Evolutionary conservation across 108 stramenopile species (phyloP).

Genomic region (Skeletonema grethae): DNA sequence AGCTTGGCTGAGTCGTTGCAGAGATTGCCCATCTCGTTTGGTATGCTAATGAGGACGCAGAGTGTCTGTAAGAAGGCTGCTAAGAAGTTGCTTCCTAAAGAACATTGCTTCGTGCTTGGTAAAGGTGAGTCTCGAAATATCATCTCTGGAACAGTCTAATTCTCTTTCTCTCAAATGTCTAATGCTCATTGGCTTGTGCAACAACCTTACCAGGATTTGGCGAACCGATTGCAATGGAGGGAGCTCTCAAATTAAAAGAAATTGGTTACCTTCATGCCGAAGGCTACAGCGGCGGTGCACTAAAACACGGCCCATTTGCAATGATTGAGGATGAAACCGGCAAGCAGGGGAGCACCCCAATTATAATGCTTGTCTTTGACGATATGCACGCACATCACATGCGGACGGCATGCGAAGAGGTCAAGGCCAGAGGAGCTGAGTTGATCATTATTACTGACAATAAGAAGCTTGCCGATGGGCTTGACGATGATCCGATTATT

Average conservation of each 20-base stretch:
- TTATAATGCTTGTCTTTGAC: slow-evolving; percentile 83
- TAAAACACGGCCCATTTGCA: slow-evolving; percentile 91
- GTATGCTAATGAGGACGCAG: slow-evolving; percentile 80
- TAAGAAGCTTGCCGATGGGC: slow-evolving; percentile 67
- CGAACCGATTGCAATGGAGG: slow-evolving; percentile 83
- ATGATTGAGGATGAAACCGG: slow-evolving; percentile 75
- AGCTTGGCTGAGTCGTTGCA: slow-evolving; percentile 75
- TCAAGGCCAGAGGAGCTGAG: slow-evolving; percentile 82
- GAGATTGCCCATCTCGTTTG: slow-evolving; percentile 84
- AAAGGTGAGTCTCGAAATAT: slow-evolving; percentile 50
- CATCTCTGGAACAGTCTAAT: not conserved
- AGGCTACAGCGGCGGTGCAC: slow-evolving; percentile 88
- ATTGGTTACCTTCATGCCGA: slow-evolving; percentile 88
- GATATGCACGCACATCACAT: slow-evolving; percentile 80
- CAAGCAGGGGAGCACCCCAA: slow-evolving; percentile 76
- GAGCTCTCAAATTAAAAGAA: slow-evolving; percentile 91
- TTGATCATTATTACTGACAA: slow-evolving; percentile 76
- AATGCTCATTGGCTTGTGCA: not conserved
- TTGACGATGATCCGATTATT: slow-evolving; percentile 73
- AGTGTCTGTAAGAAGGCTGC: slow-evolving; percentile 67
- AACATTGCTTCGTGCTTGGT: slow-evolving; percentile 81
- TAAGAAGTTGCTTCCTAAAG: slow-evolving; percentile 55
- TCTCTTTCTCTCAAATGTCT: not conserved
- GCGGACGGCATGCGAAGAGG: slow-evolving; percentile 72
- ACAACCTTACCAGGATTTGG: slow-evolving; percentile 44